Evolutionary conservation across 306 rosid genomes (phyloP).

Genomic region (Glycine tomentella): DNA sequence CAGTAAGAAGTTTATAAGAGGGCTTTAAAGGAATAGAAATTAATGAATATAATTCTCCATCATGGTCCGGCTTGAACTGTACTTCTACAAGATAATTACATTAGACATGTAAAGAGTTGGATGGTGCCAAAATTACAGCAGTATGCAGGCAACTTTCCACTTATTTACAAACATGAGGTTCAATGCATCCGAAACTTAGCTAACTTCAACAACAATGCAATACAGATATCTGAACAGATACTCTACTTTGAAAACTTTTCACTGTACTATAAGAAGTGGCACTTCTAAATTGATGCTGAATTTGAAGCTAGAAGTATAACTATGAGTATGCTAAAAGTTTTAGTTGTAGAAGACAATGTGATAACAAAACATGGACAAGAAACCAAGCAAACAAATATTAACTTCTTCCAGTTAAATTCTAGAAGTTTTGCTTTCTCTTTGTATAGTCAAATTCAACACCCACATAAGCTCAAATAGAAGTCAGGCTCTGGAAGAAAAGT

Average conservation of each 20-base stretch:
- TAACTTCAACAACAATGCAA: slow-evolving; percentile 24
- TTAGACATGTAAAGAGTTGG: slow-evolving; percentile 11
- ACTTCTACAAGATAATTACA: slow-evolving; percentile 29
- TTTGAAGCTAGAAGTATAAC: no score
- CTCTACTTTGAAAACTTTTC: slow-evolving; percentile 10
- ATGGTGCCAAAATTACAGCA: slow-evolving; percentile 23
- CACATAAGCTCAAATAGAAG: slow-evolving; percentile 4
- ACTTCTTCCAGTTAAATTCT: slow-evolving; percentile 18
- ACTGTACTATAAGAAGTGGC: slow-evolving; percentile 4
- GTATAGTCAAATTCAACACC: slow-evolving; percentile 18
- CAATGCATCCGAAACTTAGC: slow-evolving; percentile 28
- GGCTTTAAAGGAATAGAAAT: slow-evolving; percentile 31
- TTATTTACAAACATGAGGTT: slow-evolving; percentile 2
- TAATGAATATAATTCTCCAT: slow-evolving; percentile 22
- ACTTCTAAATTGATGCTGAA: no score
- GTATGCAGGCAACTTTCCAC: slow-evolving; percentile 1
- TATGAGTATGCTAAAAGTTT: neutral
- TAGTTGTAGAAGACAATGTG: neutral
- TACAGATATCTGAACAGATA: slow-evolving; percentile 20
- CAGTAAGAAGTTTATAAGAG: neutral
- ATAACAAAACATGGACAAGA: slow-evolving; percentile 19
- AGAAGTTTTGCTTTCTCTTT: slow-evolving; percentile 25
- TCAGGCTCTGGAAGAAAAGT: slow-evolving; percentile 27
- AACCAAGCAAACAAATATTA: slow-evolving; percentile 31
- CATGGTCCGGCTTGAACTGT: slow-evolving; percentile 21